These are phyloP conservation scores for Imleria badia DNA, from an alignment of 768 basidiomycete species.

Conservation along the genomic window DNA sequence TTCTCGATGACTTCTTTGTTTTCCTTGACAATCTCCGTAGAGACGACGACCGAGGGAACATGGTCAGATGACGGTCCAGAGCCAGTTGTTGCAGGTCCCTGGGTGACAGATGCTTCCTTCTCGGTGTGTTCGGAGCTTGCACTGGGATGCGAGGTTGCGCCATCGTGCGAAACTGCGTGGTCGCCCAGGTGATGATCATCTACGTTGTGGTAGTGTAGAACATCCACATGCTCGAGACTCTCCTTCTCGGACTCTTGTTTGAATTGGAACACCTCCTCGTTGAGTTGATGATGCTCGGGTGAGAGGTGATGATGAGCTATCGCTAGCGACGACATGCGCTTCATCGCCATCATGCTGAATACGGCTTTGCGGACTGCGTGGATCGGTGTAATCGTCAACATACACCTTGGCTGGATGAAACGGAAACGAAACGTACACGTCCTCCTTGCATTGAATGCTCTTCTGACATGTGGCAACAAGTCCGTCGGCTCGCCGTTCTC, in stretches of 20 bases:
- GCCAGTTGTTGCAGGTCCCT: neutral
- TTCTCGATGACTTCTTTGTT: constrained; percentile 29
- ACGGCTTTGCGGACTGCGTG: constrained; percentile 82
- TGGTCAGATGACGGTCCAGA: neutral
- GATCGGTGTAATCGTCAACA: constrained; percentile 2
- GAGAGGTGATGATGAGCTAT: constrained; percentile 30
- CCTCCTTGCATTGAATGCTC: constrained; percentile 83
- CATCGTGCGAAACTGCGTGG: no score
- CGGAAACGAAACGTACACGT: constrained; percentile 57
- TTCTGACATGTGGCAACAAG: constrained; percentile 86
- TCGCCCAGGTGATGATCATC: no score
- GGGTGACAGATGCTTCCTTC: neutral
- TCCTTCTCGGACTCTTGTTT: constrained; percentile 79
- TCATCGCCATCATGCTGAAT: constrained; percentile 81
- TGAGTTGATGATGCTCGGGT: constrained; percentile 48
- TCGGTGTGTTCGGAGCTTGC: neutral
- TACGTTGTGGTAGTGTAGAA: constrained; percentile 51
- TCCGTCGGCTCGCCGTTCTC: constrained; percentile 62
- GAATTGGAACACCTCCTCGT: constrained; percentile 60
- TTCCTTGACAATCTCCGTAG: constrained; percentile 16
- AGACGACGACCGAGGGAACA: neutral
- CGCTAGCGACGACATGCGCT: constrained; percentile 65
- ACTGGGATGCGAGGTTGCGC: neutral
- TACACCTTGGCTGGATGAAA: neutral
- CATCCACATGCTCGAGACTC: constrained; percentile 37